Conservation (phyloP, 768 basidiomycete genomes). For the Hebeloma cylindrosporum region DNA sequence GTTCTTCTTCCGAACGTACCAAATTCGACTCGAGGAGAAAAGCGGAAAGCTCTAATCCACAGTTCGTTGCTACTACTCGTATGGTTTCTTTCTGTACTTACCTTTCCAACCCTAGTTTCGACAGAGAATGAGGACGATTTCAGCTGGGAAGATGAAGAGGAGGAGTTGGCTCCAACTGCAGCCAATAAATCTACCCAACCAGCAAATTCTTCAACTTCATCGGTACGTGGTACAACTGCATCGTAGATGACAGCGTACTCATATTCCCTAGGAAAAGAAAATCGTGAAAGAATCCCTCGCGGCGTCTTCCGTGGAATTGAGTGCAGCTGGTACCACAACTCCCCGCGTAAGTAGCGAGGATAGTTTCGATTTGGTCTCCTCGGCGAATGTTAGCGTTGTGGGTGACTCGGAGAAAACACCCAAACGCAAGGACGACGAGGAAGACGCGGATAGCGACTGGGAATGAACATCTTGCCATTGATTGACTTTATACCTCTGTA, state of each 20-base stretch:
- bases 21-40: slow-evolving; percentile 75
- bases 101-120: slow-evolving; percentile 40
- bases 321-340: slow-evolving; percentile 37
- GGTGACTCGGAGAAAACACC: slow-evolving; percentile 32
- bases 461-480: too few species aligned
- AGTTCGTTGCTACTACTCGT: slow-evolving; percentile 40
- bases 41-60: slow-evolving; percentile 74
- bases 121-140: slow-evolving; percentile 82
- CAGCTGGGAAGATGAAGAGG: slow-evolving; percentile 94
- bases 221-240: slow-evolving; percentile 10
- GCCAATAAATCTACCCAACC: slow-evolving; percentile 11
- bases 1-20: slow-evolving; percentile 87
- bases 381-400: slow-evolving; percentile 48
- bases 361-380: slow-evolving; percentile 68
- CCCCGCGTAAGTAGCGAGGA: slow-evolving; percentile 63
- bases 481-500: too few species aligned
- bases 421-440: slow-evolving; percentile 36
- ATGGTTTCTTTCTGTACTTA: neutral
- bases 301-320: slow-evolving; percentile 28
- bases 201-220: slow-evolving; percentile 2
- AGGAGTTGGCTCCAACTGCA: slow-evolving; percentile 40
- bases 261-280: slow-evolving; percentile 12
- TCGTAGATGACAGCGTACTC: slow-evolving; percentile 4
- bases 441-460: slow-evolving; percentile 64
- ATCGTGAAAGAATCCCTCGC: slow-evolving; percentile 20